A percentile compares a stretch with the other conserved stretches of the same genome.
Evolutionary conservation across 495 filamentous ascomycete species (phyloP).

Genomic region (Aspergillus haitiensis): DNA sequence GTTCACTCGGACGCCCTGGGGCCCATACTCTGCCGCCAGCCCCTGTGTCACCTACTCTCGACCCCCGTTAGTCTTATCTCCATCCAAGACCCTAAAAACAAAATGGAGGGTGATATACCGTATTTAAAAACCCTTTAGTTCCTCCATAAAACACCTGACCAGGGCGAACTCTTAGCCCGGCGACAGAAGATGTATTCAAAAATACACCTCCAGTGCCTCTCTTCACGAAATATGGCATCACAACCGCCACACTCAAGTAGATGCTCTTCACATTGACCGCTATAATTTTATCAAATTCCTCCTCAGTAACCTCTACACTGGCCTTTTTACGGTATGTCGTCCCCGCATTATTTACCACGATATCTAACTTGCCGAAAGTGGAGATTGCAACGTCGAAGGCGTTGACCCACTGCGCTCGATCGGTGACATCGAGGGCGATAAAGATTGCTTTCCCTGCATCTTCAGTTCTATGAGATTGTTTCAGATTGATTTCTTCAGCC

Average conservation of each 20-base stretch:
- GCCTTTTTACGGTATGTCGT: slow-evolving; percentile 38
- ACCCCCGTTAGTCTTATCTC: not conserved
- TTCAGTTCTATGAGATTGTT: not conserved
- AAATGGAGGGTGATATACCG: slow-evolving; percentile 31
- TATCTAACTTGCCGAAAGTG: slow-evolving; percentile 28
- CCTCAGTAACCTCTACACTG: slow-evolving; percentile 53
- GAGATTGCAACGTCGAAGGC: slow-evolving; percentile 17
- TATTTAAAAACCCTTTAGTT: slow-evolving; percentile 57
- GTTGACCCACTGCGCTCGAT: slow-evolving; percentile 14
- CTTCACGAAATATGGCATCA: slow-evolving; percentile 51
- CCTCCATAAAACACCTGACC: slow-evolving; percentile 63
- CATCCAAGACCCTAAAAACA: not conserved
- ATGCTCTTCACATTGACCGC: slow-evolving; percentile 55
- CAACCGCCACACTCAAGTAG: slow-evolving; percentile 49
- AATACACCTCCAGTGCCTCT: slow-evolving; percentile 46
- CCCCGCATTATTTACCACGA: slow-evolving; percentile 35
- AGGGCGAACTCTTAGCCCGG: slow-evolving; percentile 53
- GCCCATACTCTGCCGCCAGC: slow-evolving; percentile 61
- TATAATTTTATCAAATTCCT: slow-evolving; percentile 58
- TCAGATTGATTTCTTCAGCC: slow-evolving; percentile 1
- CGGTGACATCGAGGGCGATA: slow-evolving; percentile 29
- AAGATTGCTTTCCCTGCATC: slow-evolving; percentile 6
- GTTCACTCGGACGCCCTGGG: slow-evolving; percentile 57
- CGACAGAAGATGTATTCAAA: slow-evolving; percentile 60
- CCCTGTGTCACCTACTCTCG: slow-evolving; percentile 48